Percentiles rank a stretch among this genome's conserved stretches.
phyloP scores from a whole-genome alignment of 2,329 filamentous ascomycete species.

The Alternaria metachromatica region DNA sequence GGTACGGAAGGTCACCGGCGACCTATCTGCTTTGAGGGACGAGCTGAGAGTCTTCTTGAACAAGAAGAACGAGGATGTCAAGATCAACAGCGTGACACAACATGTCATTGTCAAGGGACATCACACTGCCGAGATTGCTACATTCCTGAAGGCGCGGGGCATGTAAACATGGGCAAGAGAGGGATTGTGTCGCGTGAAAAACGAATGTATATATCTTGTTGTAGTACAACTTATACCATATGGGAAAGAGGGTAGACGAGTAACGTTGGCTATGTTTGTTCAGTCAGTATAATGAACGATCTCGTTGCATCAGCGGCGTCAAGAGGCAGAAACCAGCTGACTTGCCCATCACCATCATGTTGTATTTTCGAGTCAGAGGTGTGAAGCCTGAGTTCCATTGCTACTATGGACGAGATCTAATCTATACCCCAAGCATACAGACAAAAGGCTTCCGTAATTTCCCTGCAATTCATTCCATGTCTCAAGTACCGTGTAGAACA shows the following conservation, averaged over 20 bases:
- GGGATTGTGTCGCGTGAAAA: neutral
- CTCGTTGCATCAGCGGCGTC: neutral
- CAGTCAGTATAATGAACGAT: neutral
- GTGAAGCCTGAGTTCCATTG: neutral
- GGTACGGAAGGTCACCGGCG: conserved; percentile 80
- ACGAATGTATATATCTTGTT: neutral
- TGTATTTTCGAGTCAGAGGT: neutral
- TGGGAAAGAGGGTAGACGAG: neutral
- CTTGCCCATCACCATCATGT: neutral
- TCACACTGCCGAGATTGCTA: conserved; percentile 11
- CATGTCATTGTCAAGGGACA: conserved; percentile 64
- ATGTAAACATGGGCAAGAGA: conserved; percentile 11
- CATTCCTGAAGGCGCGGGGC: conserved; percentile 25
- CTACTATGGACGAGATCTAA: neutral
- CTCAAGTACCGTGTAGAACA: neutral
- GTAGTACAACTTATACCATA: neutral
- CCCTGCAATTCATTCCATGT: neutral
- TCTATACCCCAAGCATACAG: neutral
- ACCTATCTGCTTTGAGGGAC: conserved; percentile 66
- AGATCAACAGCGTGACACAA: conserved; percentile 67
- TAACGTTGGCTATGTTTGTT: neutral
- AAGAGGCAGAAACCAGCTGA: neutral
- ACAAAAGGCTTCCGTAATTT: neutral
- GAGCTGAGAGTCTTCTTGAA: conserved; percentile 68
- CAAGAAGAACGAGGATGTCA: conserved; percentile 62